Evolutionary conservation across 2,329 filamentous ascomycete species (phyloP).

Genomic region (Claviceps maximensis): DNA sequence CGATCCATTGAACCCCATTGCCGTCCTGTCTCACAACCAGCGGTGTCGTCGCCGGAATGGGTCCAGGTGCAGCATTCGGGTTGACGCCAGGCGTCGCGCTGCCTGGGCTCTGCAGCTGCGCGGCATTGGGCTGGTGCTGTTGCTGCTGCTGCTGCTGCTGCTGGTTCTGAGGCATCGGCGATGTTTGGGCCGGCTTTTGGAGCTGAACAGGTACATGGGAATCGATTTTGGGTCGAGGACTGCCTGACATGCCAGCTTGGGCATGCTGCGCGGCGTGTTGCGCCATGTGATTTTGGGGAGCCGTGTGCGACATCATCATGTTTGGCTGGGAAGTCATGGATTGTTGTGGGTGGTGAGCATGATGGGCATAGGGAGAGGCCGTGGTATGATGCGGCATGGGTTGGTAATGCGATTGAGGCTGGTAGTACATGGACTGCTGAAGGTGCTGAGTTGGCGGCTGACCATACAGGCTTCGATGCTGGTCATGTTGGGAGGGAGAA

Average conservation of each 20-base stretch:
- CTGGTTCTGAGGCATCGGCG: conserved; percentile 27
- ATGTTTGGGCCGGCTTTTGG: conserved; percentile 36
- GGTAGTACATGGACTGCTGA: conserved; percentile 69
- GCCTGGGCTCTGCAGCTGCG: conserved; percentile 26
- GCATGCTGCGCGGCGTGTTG: conserved; percentile 44
- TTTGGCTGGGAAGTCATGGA: conserved; percentile 51
- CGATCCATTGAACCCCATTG: conserved; percentile 97
- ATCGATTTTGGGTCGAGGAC: conserved; percentile 51
- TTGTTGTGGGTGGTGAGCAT: conserved; percentile 29
- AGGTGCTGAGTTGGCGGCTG: conserved; percentile 67
- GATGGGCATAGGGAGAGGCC: conserved; percentile 48
- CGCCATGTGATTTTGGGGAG: conserved; percentile 42
- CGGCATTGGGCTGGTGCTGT: conserved; percentile 24
- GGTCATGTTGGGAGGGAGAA: conserved; percentile 78
- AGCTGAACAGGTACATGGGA: conserved; percentile 48
- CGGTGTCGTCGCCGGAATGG: conserved; percentile 92
- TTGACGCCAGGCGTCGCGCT: conserved; percentile 45
- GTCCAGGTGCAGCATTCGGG: conserved; percentile 83
- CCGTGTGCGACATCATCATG: conserved; percentile 53
- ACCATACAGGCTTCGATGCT: conserved; percentile 76
- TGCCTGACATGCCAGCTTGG: conserved; percentile 44
- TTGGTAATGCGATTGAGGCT: conserved; percentile 46
- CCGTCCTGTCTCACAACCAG: conserved; percentile 88
- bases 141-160: conserved; percentile 25
- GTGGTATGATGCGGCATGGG: conserved; percentile 51